Evolutionary conservation across 2,329 filamentous ascomycete species (phyloP), one percentile per base, ranked within the genome.

Genomic region (Ophiocordyceps camponoti-saundersi): DNA sequence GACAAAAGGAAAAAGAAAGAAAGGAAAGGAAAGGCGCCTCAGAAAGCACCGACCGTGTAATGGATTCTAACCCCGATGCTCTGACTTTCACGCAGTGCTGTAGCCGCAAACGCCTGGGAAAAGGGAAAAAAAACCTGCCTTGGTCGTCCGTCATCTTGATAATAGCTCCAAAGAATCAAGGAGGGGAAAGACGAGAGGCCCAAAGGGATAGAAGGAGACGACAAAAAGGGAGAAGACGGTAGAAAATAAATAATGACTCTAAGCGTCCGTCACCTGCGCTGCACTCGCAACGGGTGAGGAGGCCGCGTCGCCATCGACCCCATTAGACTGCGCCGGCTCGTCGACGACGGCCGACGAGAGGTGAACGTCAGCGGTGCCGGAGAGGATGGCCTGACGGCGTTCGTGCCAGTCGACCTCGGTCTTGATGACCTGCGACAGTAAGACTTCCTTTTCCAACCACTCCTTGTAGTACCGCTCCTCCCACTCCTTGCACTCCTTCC

Each of bases 381-480:
- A 66, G 21, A 79, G 63, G 6, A 80, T 73, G 5, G 70, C 69
- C 54, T 72, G 65, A 40, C 77, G 71, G 46, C 77, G 68, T 48
- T 72, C 67, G 53, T 79, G 75, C 65, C 80, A 79, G 59, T 80
- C 77, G 32, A 76, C 69, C 59, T 90, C 85, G 55, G 68, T 72
- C 55, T 72, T 63, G 53, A 86, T 72, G 30, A 82, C 72, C 57
- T 87, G 85, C 48, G 85, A 77, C n/a, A 92, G 63, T 18, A 90
- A 62, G 29, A 85, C 72, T 62, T 92, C 85, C 62, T 90, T 90
- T 62, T 85, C 79, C 15, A 78, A 66, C 85, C 85, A 92, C 58
- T 87, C 83, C 51, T 78, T 71, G 59, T 77, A 77, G 61, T 82
- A 80, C 13, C 71, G 56, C 34, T 75, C 74, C 60, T 90, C 83